Conservation (phyloP, 768 basidiomycete genomes). For the Mycena leptocephala region DNA sequence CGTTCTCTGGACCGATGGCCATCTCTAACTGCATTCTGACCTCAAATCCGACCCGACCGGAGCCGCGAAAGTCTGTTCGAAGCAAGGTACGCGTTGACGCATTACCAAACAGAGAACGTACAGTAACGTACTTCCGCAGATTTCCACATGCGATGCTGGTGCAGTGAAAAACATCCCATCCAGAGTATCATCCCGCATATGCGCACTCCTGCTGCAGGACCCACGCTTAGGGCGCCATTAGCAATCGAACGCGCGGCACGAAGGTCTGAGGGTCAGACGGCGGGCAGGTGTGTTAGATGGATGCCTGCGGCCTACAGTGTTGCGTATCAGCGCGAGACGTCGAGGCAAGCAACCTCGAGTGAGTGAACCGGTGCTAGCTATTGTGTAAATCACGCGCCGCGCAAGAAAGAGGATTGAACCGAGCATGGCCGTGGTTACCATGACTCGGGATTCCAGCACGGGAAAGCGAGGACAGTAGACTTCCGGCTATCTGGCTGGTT, state of each 20-base stretch:
- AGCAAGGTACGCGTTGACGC: constrained; percentile 18
- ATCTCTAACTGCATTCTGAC: too few relatives aligned
- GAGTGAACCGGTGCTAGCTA: not conserved
- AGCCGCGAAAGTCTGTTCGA: constrained; percentile 13
- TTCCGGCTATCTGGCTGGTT: not conserved
- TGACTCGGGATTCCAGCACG: not conserved
- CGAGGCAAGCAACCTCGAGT: not conserved
- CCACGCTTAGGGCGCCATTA: too few relatives aligned
- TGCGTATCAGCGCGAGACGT: not conserved
- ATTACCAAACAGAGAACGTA: not conserved
- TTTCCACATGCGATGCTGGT: too few relatives aligned
- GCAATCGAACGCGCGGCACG: constrained; percentile 14
- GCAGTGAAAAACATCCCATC: not conserved
- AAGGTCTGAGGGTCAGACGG: constrained; percentile 7
- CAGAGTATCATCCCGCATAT: constrained; percentile 8
- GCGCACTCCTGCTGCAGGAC: too few relatives aligned
- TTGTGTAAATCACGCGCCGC: not conserved
- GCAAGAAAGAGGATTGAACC: not conserved
- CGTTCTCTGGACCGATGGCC: not conserved
- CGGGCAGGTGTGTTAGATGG: constrained; percentile 11
- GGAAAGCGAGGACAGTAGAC: not conserved
- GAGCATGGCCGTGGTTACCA: not conserved
- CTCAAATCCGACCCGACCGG: constrained; percentile 13
- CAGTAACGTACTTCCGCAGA: not conserved
- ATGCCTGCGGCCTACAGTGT: not conserved